A percentile compares a stretch with the other conserved stretches of the same genome.
Conservation (phyloP, 2,329 filamentous ascomycete species). For the Sporothrix dimorphospora region DNA sequence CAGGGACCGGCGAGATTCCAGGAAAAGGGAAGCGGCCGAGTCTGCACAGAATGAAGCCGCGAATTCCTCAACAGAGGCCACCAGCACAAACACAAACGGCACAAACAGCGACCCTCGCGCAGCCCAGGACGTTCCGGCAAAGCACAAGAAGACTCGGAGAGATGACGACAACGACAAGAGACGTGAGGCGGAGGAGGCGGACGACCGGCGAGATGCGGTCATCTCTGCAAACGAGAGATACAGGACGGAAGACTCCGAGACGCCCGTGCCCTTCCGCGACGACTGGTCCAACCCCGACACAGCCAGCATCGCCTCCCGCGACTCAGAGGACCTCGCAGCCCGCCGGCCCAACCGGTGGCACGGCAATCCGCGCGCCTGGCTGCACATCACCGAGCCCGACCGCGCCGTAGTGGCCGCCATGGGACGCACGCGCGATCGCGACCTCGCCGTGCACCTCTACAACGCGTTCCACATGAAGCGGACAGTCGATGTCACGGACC, state of each 20-base stretch:
- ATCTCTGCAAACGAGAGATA: background rate
- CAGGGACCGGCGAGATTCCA: background rate
- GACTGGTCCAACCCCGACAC: constrained; percentile 49
- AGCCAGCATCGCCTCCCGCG: constrained; percentile 52
- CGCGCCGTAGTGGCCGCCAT: constrained; percentile 66
- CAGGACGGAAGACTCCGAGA: background rate
- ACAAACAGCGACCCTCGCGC: background rate
- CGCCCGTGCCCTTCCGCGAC: background rate
- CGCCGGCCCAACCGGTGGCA: constrained; percentile 71
- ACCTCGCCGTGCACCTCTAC: constrained; percentile 78
- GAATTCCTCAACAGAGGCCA: background rate
- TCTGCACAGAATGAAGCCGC: background rate
- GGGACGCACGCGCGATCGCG: constrained; percentile 62
- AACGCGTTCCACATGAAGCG: constrained; percentile 72
- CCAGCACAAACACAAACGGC: background rate
- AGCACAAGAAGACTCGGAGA: background rate
- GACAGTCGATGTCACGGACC: constrained; percentile 39
- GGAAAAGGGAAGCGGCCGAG: background rate
- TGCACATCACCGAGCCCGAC: constrained; percentile 62
- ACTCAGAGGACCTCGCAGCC: constrained; percentile 51
- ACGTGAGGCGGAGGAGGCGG: background rate
- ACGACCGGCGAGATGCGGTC: no score
- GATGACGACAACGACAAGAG: background rate
- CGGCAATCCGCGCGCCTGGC: constrained; percentile 71
- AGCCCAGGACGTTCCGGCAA: background rate